Conservation (phyloP, 257 asterid genomes). For the Solanum boliviense region DNA sequence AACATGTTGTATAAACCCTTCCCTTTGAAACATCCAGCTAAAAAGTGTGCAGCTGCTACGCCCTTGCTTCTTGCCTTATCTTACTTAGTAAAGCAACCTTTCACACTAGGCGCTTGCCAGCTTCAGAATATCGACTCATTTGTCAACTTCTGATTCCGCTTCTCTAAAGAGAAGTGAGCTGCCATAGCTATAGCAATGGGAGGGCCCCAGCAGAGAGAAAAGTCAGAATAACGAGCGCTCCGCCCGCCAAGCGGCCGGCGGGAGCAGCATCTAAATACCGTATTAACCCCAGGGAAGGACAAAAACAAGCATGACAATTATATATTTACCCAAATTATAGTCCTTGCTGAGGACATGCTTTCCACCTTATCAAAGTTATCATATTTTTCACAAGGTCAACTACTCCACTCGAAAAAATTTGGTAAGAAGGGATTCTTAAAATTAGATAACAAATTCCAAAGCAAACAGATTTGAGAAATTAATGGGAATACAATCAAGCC, state of each 20-base stretch:
- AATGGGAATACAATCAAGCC: background rate
- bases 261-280: background rate
- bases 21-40: background rate
- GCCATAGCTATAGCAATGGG: too few species aligned
- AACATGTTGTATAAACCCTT: background rate
- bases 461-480: background rate
- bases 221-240: too few species aligned
- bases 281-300: background rate
- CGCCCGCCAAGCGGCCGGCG: too few species aligned
- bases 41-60: background rate
- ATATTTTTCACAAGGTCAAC: background rate
- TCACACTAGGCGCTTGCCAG: too few species aligned
- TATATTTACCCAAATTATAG: background rate
- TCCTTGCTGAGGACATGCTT: background rate
- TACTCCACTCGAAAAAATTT: background rate
- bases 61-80: too few species aligned
- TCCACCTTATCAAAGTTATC: background rate
- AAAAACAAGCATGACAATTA: background rate
- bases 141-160: too few species aligned
- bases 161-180: too few species aligned
- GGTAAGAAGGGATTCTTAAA: background rate
- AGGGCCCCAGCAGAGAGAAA: too few species aligned
- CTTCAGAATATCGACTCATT: too few species aligned
- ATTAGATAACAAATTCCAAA: background rate
- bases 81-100: too few species aligned